Percentiles rank a stretch among this genome's conserved stretches.
These are phyloP conservation scores for Suhomyces faveliae DNA, from an alignment of 805 yeast genomes.

Conservation along the genomic window DNA sequence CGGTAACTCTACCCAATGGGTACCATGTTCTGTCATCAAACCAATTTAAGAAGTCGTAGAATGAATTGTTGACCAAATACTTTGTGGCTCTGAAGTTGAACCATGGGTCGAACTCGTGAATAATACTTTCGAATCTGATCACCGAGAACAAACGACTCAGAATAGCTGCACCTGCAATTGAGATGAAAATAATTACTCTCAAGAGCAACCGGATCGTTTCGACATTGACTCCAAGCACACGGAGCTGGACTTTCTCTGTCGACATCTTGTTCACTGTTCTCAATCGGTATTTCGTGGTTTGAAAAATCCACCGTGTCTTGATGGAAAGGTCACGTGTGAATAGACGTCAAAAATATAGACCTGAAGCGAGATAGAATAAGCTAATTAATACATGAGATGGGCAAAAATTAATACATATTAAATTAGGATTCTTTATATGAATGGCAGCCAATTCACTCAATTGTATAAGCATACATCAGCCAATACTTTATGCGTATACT, in stretches of 20 bases:
- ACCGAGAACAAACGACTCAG: conserved; percentile 94
- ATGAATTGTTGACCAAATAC: conserved; percentile 78
- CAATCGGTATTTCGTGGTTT: background rate
- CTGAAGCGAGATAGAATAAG: too few species aligned
- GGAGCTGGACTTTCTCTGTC: conserved; percentile 4
- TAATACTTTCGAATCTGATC: conserved; percentile 90
- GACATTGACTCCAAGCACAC: conserved; percentile 20
- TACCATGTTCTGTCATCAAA: conserved; percentile 99
- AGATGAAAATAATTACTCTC: conserved; percentile 64
- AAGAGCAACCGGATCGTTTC: conserved; percentile 47
- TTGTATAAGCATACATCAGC: too few species aligned
- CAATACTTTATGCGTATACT: too few species aligned
- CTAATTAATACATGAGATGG: too few species aligned
- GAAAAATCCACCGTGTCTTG: conserved; percentile 9
- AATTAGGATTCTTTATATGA: too few species aligned
- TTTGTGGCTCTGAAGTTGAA: conserved; percentile 96
- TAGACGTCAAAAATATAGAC: too few species aligned
- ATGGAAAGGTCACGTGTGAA: background rate
- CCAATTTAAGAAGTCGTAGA: conserved; percentile 93
- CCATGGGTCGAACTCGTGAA: conserved; percentile 98
- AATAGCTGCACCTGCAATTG: conserved; percentile 88
- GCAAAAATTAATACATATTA: too few species aligned
- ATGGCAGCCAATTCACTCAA: too few species aligned
- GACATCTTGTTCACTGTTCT: conserved; percentile 3
- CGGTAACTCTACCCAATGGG: conserved; percentile 98